Conservation (phyloP, 2,329 filamentous ascomycete species). For the Fusarium annulatum region DNA sequence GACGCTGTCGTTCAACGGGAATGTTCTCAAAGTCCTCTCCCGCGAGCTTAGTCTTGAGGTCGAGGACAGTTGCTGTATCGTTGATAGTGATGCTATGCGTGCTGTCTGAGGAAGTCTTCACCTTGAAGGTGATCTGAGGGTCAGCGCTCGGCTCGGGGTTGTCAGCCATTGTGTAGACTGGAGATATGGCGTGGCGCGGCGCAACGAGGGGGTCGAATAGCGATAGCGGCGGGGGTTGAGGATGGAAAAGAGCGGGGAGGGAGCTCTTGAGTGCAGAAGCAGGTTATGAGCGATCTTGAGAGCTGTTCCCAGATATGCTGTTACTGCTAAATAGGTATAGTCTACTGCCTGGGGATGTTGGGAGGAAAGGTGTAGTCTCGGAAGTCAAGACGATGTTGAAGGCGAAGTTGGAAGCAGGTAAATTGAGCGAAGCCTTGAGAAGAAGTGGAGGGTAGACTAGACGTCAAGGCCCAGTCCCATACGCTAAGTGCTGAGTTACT, state of each 20-base stretch:
- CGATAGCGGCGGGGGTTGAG: conserved; percentile 16
- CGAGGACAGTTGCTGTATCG: conserved; percentile 78
- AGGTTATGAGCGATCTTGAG: neutral
- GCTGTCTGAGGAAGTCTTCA: conserved; percentile 94
- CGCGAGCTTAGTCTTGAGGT: conserved; percentile 91
- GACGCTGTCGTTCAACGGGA: conserved; percentile 85
- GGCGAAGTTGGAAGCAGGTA: conserved; percentile 28
- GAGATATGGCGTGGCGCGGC: conserved; percentile 26
- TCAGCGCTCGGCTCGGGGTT: conserved; percentile 70
- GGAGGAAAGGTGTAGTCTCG: neutral
- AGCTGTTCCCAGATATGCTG: neutral
- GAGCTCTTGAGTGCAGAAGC: neutral
- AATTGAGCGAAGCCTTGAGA: conserved; percentile 9
- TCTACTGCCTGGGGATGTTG: neutral
- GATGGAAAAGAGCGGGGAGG: conserved; percentile 12
- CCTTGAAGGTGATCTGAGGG: conserved; percentile 89
- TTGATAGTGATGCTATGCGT: conserved; percentile 86
- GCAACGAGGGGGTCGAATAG: conserved; percentile 32
- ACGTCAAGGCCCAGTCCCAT: neutral
- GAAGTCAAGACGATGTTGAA: neutral
- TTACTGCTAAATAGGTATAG: neutral
- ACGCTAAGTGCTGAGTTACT: conserved; percentile 1
- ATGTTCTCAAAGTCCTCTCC: conserved; percentile 86
- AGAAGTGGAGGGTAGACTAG: neutral
- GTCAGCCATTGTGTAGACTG: conserved; percentile 68